These are phyloP conservation scores for Rhododendron vialii DNA, from an alignment of 148 eudicot species.

Conservation along the genomic window DNA sequence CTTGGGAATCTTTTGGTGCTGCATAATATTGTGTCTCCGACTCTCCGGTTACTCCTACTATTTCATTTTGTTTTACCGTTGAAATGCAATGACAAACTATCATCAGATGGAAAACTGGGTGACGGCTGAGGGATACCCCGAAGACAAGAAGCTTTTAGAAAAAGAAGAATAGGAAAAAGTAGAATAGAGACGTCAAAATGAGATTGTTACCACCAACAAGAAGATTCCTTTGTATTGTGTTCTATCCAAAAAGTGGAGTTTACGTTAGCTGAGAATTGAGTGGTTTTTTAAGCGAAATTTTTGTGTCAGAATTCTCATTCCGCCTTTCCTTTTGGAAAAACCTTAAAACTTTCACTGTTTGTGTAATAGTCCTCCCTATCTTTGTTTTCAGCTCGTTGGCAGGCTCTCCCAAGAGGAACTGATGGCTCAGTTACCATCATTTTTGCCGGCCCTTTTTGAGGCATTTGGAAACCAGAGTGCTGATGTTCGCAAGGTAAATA, in stretches of 20 bases:
- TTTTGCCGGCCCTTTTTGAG: constrained; percentile 89
- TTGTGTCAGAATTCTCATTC: not conserved
- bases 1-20: not conserved
- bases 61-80: not conserved
- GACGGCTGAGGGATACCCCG: not conserved
- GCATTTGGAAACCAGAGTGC: constrained; percentile 98
- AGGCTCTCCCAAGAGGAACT: constrained; percentile 87
- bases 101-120: not conserved
- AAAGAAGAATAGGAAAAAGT: not conserved
- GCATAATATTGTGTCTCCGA: not conserved
- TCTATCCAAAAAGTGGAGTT: not conserved
- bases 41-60: not conserved
- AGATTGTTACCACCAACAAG: not conserved
- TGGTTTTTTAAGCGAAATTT: not conserved
- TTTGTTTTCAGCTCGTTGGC: constrained; percentile 65
- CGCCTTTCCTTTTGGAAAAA: not conserved
- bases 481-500: constrained; percentile 90
- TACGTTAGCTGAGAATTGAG: not conserved
- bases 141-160: not conserved
- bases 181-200: not conserved
- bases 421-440: constrained; percentile 77
- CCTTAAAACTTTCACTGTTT: not conserved
- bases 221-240: not conserved
- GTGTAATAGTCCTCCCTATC: not conserved
- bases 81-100: no score